Conservation (phyloP, 129 eudicot genomes). For the Scalesia atractyloides region DNA sequence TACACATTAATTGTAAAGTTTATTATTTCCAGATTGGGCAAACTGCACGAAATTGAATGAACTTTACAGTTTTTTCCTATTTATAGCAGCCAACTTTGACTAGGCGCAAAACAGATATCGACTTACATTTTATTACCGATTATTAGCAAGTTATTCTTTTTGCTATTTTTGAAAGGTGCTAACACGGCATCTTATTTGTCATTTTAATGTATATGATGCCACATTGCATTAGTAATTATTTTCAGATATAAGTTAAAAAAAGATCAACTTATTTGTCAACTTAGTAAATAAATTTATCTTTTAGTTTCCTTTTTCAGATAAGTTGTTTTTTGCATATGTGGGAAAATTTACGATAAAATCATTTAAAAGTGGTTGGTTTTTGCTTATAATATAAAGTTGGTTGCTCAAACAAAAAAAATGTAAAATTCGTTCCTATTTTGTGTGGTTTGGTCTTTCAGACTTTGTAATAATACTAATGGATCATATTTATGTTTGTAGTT, state of each 20-base stretch:
- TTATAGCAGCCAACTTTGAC: neutral
- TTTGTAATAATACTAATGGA: constrained; percentile 20
- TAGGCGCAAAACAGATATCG: neutral
- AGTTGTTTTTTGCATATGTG: neutral
- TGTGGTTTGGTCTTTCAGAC: neutral
- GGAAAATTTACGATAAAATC: neutral
- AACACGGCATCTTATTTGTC: neutral
- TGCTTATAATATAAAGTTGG: neutral
- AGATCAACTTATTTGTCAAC: neutral
- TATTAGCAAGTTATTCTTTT: neutral
- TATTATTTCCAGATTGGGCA: constrained; percentile 3
- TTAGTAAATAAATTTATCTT: neutral
- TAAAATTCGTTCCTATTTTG: neutral
- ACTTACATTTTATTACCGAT: neutral
- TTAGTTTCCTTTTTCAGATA: neutral
- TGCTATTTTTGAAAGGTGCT: neutral
- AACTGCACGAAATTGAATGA: neutral
- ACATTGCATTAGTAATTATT: neutral
- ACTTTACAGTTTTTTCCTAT: neutral
- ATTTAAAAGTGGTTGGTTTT: neutral
- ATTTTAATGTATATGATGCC: constrained; percentile 1
- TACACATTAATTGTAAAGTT: neutral
- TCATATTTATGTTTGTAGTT: constrained; percentile 42
- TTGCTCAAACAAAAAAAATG: neutral
- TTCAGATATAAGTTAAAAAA: neutral